These are phyloP conservation scores for Sanghuangporus baumii DNA, from an alignment of 1,284 basidiomycete species.

Conservation along the genomic window DNA sequence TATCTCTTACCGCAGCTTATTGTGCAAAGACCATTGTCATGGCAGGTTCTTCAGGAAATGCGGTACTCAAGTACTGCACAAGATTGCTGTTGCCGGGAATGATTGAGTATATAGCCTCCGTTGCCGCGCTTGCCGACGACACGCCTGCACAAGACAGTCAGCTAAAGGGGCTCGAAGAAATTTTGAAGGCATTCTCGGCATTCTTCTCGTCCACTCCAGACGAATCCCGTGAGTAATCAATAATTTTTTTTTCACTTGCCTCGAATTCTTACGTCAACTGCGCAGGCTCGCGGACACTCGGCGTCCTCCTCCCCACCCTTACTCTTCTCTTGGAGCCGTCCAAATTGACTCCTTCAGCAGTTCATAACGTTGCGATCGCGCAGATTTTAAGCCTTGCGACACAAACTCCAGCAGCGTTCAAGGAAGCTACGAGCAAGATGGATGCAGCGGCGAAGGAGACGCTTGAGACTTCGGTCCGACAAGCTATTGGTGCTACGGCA, in stretches of 20 bases:
- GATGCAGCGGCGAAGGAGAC: slow-evolving; percentile 53
- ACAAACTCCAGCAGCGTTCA: slow-evolving; percentile 73
- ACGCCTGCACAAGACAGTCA: slow-evolving; percentile 48
- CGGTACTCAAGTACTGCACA: slow-evolving; percentile 68
- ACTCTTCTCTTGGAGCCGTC: slow-evolving; percentile 66
- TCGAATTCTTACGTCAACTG: slow-evolving; percentile 10
- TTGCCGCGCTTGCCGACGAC: slow-evolving; percentile 55
- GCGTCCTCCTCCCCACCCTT: slow-evolving; percentile 76
- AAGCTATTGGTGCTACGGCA: slow-evolving; percentile 52
- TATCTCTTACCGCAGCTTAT: slow-evolving; percentile 82
- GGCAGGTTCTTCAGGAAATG: slow-evolving; percentile 55
- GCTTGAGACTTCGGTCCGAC: slow-evolving; percentile 77
- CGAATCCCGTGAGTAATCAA: slow-evolving; percentile 52
- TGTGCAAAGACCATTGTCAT: slow-evolving; percentile 80
- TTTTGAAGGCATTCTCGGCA: slow-evolving; percentile 74
- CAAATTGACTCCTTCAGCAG: slow-evolving; percentile 36
- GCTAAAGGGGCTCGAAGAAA: slow-evolving; percentile 64
- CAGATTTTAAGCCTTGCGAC: slow-evolving; percentile 79
- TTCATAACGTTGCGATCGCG: slow-evolving; percentile 62
- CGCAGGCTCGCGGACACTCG: slow-evolving; percentile 64
- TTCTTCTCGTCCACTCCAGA: slow-evolving; percentile 58
- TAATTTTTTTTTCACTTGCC: not conserved
- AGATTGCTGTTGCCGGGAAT: slow-evolving; percentile 74
- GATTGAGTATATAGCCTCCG: slow-evolving; percentile 71
- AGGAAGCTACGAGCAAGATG: slow-evolving; percentile 75